These are phyloP conservation scores for Alternaria metachromatica DNA, from an alignment of 2,329 filamentous ascomycete species.

Conservation along the genomic window DNA sequence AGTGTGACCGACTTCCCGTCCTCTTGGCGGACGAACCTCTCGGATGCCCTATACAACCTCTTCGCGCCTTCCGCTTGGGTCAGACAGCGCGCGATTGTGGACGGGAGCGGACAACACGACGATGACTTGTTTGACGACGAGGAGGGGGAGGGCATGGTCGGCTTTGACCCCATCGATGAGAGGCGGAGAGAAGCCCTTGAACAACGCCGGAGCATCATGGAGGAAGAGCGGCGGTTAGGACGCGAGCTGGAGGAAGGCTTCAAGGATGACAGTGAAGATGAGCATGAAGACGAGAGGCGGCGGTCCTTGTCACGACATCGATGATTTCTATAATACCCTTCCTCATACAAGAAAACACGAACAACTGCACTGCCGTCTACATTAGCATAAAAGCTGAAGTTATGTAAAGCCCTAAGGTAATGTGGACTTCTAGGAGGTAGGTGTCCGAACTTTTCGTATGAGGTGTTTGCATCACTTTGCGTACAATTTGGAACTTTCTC, in stretches of 20 bases:
- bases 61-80: conserved; percentile 42
- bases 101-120: conserved; percentile 42
- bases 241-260: conserved; percentile 80
- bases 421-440: neutral
- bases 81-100: conserved; percentile 31
- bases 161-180: conserved; percentile 50
- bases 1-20: conserved; percentile 20
- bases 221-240: conserved; percentile 70
- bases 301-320: conserved; percentile 24
- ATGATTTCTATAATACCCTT: conserved; percentile 3
- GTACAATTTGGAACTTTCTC: neutral
- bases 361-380: neutral
- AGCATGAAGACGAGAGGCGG: conserved; percentile 46
- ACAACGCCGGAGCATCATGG: conserved; percentile 49
- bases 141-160: conserved; percentile 57
- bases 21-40: conserved; percentile 44
- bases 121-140: conserved; percentile 54
- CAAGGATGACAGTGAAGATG: conserved; percentile 74
- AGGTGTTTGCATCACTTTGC: neutral
- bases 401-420: neutral
- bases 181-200: conserved; percentile 49
- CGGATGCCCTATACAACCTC: conserved; percentile 44
- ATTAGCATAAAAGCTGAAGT: neutral
- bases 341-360: neutral
- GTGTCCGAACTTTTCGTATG: neutral